Base-by-base conservation (phyloP, 176 grass and related monocot genomes). In the Zoysia japonica region DNA sequence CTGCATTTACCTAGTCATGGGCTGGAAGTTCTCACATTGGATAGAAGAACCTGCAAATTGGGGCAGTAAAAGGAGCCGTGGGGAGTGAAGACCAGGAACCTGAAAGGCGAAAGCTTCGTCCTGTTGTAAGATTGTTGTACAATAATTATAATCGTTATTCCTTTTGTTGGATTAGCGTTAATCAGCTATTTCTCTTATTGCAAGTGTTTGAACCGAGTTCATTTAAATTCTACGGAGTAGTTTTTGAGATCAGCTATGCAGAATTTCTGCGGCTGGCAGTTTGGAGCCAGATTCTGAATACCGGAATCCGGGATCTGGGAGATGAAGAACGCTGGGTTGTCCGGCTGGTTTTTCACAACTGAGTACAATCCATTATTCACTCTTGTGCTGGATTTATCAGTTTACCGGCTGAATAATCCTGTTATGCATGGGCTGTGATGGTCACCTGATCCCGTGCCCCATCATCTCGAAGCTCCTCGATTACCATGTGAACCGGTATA, bases 51-150 rank as follows among this genome's bases (percentile, higher is more conserved):
- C 59, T 78, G 61, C 68, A 62, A 73, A 89, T 61, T 71, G 47
- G 88, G 61, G 44, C 56, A 78, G 68, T 63, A 73, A 78, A 82
- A 78, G 78, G 66, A 70, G 61, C 74, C 50, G 87, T 72, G 87
- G 65, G 69, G 28, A 28, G 87, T 66, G 71, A 74, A 67, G 61
- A 75, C 82, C 88, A 78, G 83, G 74, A 89, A 86, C 78, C 88
- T 78, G 83, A 83, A 85, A 61, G 48, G 83, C 74, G 83, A 83
- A 85, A 61, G 48, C 62, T 68, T 78, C 83, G 76, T 79, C 83
- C 62, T 89, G 44, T 74, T 86, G 88, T 86, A 82, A 82, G 74
- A 78, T 78, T 89, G 83, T 78, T 89, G 83, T 85, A 82, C 63
- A 85, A 85, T 89, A 62, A 51, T 35, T 62, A 72, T 67, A 68